Percentiles rank a stretch among this genome's conserved stretches.
These are phyloP conservation scores for Avicennia marina DNA, from an alignment of 257 asterid species.

Conservation along the genomic window DNA sequence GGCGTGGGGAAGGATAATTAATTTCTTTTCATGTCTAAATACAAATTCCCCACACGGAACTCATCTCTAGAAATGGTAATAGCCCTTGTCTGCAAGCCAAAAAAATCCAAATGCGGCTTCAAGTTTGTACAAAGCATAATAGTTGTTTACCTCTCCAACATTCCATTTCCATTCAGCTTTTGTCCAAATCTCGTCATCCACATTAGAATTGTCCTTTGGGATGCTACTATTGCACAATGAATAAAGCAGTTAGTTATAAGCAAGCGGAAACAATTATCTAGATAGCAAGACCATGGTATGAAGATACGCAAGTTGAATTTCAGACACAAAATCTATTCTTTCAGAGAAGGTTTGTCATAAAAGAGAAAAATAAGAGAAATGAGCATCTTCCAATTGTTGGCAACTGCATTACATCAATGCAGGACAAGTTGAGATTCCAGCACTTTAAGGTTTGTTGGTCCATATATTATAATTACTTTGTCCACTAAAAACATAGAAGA, in stretches of 20 bases:
- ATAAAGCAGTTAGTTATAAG: conserved; percentile 8
- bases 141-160: conserved; percentile 60
- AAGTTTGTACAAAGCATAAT: neutral
- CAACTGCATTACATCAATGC: neutral
- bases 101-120: no score
- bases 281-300: neutral
- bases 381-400: neutral
- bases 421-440: no score
- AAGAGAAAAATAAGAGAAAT: neutral
- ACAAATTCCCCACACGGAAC: neutral
- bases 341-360: neutral
- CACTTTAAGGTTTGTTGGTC: no score
- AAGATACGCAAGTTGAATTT: no score
- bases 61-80: neutral
- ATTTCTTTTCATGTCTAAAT: neutral
- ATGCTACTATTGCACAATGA: conserved; percentile 33
- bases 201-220: conserved; percentile 24
- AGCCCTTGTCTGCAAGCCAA: neutral
- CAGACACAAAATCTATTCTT: no score
- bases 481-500: neutral
- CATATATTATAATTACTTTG: no score
- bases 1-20: neutral
- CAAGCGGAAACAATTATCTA: neutral
- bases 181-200: conserved; percentile 59
- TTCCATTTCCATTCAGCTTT: conserved; percentile 66